Base-by-base conservation (phyloP, 306 rosid species). In the Citrullus mucosospermus region DNA sequence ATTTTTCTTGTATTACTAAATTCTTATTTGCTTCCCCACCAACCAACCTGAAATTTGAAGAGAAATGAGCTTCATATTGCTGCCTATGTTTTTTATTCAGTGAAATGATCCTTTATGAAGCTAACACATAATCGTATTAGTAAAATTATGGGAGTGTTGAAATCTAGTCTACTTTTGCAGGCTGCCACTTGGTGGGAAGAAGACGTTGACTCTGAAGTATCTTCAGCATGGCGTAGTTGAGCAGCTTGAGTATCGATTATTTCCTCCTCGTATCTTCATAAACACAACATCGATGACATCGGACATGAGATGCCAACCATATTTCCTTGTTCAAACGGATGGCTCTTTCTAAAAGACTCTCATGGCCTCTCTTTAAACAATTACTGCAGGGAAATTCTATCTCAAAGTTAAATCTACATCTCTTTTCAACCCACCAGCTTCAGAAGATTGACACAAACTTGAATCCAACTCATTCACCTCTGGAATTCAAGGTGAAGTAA, bases 151-250 rank as follows among this genome's bases (percentile, higher is more conserved):
- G 76, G 41, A 71, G 0, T 53, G 20, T 15, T 46, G 76, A 70
- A 22, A 46, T 46, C 39, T 46, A 12, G 79, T 58, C 39, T 46
- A 12, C 80, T 62, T 83, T 65, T 76, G 59, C 91, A 95, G 98
- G 62, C 89, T 56, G 81, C 90, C 72, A 95, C 97, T 28, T 95
- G 97, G 98, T 95, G 98, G 98, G 98, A 92, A 84, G 98, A 95
- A 83, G 96, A 89, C 80, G 85, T 78, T 76, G 96, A 92, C 46
- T 79, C 82, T 38, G 98, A 94, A 89, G 82, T 3, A 77, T 92
- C 95, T 79, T 90, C 96, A 38, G 98, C 89, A 46, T 94, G 98
- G 98, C 92, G 96, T 59, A 89, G 79, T 81, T 94, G 90, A 94
- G 79, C 43, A 2, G 39, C 92, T 85, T 90, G 96, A 81, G 97